Base-by-base conservation (phyloP, 441 rosid species). In the Euphorbia corollata region DNA sequence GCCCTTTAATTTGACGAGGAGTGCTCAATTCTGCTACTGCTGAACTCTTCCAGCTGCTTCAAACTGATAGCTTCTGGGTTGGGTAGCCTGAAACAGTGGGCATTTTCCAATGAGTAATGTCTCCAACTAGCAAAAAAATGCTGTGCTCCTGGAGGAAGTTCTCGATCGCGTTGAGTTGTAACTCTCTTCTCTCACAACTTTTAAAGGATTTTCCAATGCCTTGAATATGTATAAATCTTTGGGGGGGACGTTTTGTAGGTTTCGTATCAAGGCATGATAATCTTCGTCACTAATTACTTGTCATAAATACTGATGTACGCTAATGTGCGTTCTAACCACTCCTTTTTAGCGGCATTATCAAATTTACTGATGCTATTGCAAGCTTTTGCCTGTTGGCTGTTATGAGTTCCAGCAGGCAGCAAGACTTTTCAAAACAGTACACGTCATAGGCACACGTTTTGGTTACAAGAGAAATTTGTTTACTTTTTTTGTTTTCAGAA, bases 221-320 rank as follows among this genome's bases (percentile, higher is more conserved):
- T 83, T 88, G 32, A 27, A 27, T 27, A 27, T 88, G 87, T 59
- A 94, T 76, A 74, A 89, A 82, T 70, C 88, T 88, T 92, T 90
- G 88, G 1, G 80, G 80, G 0, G 99, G 99, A 43, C 99, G 85
- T 75, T 83, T 89, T 2, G 89, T 74, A 64, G 94, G 91, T 80
- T 86, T 94, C 13, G 95, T 91, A 75, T 91, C 88, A 36, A 94
- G 82, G 84, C 98, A 94, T 32, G 99, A 94, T 59, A 63, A 91
- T 90, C 75, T 94, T 89, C 3, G 83, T 85, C 67, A 91, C 86
- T 36, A 85, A 85, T 64, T 94, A 98, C 77, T 87, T 94, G 67
- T 94, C 98, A 54, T 84, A 80, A 61, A 83, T 75, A 62, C 83
- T 88, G 66, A 94, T 87, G 69, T 67, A 81, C 12, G 74, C 78